Base-by-base conservation (phyloP, 2,329 filamentous ascomycete genomes). In the Lachnellula arida region DNA sequence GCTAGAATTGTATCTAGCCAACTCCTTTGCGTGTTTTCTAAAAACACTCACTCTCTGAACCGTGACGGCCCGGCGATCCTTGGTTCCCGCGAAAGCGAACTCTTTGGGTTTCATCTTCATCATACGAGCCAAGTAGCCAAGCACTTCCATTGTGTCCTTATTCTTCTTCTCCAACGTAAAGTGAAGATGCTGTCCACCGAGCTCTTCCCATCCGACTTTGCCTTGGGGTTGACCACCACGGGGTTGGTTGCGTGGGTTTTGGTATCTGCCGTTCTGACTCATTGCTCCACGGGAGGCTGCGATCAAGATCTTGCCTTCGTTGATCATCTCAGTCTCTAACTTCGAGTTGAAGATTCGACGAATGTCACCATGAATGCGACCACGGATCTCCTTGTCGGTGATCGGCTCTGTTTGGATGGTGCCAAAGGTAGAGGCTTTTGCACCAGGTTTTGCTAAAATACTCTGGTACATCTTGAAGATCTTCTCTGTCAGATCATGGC, bases 101-200 rank as follows among this genome's bases (percentile, higher is more conserved):
- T 75, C 74, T 65, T 82, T 85, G 3, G 79, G 69, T 42, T 80
- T 80, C 56, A 83, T 74, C 60, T 81, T 83, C 52, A 88, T 69
- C 58, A 80, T 76, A 44, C 78, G 79, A 1, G 80, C 77, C 5
- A 89, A 71, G 63, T 79, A 85, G 2, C 76, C 78, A n/a, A 88
- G 75, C 0, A 84, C 78, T 65, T 90, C 86, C 86, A 89, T 88
- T 0, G 86, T 89, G 66, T 89, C 87, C 67, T 88, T 88, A 70
- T 90, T 90, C 70, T 89, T 86, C 70, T 90, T 90, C 75, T 87
- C 87, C 39, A 90, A 74, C 0, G 82, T 86, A 67, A 89, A 89
- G 68, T 90, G 87, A n/a, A 89, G 71, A 66, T 85, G 85, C 56
- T 86, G 80, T 8, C 87, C 87, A 37, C 86, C 85, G 43, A 86